Evolutionary conservation across 495 filamentous ascomycete genomes (phyloP), one percentile per base, ranked within the genome.

Genomic region (Aspergillus asperescens): DNA sequence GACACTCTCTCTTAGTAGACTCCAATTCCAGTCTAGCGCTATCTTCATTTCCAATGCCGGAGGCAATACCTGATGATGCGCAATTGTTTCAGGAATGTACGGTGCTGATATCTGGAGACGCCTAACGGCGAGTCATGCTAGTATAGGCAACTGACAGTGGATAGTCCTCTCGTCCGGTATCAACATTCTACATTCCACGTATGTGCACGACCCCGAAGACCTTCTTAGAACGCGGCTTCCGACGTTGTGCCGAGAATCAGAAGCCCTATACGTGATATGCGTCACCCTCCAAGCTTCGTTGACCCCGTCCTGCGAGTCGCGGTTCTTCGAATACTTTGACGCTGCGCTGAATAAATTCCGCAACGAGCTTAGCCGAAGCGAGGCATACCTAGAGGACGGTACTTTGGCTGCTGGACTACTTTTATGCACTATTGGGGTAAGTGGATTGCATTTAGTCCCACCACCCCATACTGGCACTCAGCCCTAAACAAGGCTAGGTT

Each of bases 401-500:
- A 72, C 64, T 5, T 42, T 72, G n/a, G 58, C 62, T 20, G 64
- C 69, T 0, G 69, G 67, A 4, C 55, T 70, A 5, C 57, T 72
- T 7, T 25, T 72, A 27, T 70, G 65, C 50, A 72, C 61, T 44
- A 69, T 69, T 54, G 67, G 64, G 29, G 69, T 72, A 48, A 20
- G 66, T 69, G 3, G n/a, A n/a, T 7, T 13, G n/a, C 3, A 25
- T n/a, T 7, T 38, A n/a, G n/a, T n/a, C n/a, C n/a, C n/a, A n/a
- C n/a, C n/a, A n/a, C 15, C 24, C 15, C 3, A 28, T 9, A 12
- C 3, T n/a, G n/a, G n/a, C n/a, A n/a, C n/a, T n/a, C n/a, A n/a
- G n/a, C n/a, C n/a, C n/a, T n/a, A n/a, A n/a, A n/a, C n/a, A n/a
- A n/a, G n/a, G 13, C n/a, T 41, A 72, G 69, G 31, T 68, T 27